phyloP scores from a whole-genome alignment of 495 filamentous ascomycete genomes.

The Cryomyces minteri region DNA sequence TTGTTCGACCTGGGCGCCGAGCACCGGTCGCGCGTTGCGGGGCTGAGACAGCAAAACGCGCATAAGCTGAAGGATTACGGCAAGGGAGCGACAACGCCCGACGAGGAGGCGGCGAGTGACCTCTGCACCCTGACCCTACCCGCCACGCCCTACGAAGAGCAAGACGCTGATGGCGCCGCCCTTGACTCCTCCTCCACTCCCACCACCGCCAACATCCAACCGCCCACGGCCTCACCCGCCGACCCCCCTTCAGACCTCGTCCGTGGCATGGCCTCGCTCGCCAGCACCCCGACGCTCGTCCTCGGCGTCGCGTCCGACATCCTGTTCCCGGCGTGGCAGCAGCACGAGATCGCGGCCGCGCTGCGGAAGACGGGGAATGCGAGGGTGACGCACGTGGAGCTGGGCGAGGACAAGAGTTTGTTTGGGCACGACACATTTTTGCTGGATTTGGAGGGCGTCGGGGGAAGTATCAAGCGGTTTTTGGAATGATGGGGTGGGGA shows the following conservation, averaged over 20 bases:
- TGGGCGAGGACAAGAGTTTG: conserved; percentile 77
- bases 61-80: conserved; percentile 22
- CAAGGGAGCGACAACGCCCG: conserved; percentile 10
- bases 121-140: conserved; percentile 75
- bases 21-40: conserved; percentile 35
- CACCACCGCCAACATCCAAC: background rate
- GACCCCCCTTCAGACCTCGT: conserved; percentile 61
- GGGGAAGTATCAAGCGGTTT: conserved; percentile 63
- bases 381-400: conserved; percentile 67
- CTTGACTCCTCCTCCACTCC: background rate
- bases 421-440: conserved; percentile 98
- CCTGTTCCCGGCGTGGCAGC: conserved; percentile 96
- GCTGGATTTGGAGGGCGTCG: conserved; percentile 80
- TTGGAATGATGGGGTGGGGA: conserved; percentile 28
- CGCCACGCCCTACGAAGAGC: conserved; percentile 68
- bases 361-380: conserved; percentile 57
- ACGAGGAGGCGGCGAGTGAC: conserved; percentile 16
- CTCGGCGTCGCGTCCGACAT: conserved; percentile 95
- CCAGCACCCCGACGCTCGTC: conserved; percentile 62
- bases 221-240: conserved; percentile 6
- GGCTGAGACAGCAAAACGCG: conserved; percentile 29
- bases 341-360: conserved; percentile 81
- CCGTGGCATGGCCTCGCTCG: conserved; percentile 47
- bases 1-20: conserved; percentile 76
- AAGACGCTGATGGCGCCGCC: conserved; percentile 18